Base-by-base conservation (phyloP, 352 stramenopile species). In the Globisporangium viniferum region DNA sequence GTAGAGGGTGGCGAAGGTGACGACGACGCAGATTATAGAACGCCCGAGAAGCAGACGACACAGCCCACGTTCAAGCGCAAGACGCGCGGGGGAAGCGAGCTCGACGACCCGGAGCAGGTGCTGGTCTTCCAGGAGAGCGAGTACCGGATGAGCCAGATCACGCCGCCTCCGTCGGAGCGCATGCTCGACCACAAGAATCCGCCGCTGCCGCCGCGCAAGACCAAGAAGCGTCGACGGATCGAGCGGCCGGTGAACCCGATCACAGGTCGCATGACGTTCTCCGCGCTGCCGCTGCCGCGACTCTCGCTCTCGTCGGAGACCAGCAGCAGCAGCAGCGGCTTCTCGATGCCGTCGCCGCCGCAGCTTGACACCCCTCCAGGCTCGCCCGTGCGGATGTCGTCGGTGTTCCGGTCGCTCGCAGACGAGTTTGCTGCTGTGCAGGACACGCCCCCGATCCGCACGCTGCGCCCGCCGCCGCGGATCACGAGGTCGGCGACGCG, bases 101-200 rank as follows among this genome's bases (percentile, higher is more conserved):
- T 60, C 8, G 67, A 71, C 33, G 60, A 68, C 7, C 57, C 61
- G 22, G 70, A 61, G 53, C 68, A 66, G 58, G 75, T 67, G 33
- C 46, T 81, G 55, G 60, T 70, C 35, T 68, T 67, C 51, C 62
- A 76, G 39, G 59, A 62, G 22, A 77, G 64, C 10, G 73, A 85
- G 27, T 64, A 64, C 53, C 69, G 78, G 9, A 70, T 76, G 36
- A 69, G 80, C 5, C 83, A 90, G 67, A 78, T 89, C 51, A 91
- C 83, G 33, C 83, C 83, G 24, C 83, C 83, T 14, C 83, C 83
- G 31, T 91, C 83, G 1, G 72, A 79, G 27, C 80, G 83, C 44
- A 91, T 91, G 83, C 68, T 89, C 31, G 81, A 91, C 64, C 71
- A 80, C 51, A 75, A 77, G 58, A 91, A 91, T 67, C 83, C 83